These are phyloP conservation scores for Paraphysoderma sedebokerense DNA, from an alignment of 371 early-diverging fungal genomes.

Conservation along the genomic window DNA sequence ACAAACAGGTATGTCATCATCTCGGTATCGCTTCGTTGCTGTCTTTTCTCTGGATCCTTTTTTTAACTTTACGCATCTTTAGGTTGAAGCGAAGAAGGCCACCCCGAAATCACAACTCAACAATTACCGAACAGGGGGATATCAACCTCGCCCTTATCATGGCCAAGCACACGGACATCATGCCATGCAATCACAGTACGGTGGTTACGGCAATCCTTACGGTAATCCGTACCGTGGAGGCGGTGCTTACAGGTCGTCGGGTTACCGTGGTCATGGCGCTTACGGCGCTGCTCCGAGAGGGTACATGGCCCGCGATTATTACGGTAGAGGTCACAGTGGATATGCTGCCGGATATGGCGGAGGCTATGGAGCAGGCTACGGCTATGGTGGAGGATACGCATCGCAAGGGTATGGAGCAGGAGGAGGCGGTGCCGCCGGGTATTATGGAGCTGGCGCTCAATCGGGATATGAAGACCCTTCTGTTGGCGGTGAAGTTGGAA, in stretches of 20 bases:
- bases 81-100: conserved; percentile 49
- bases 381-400: conserved; percentile 10
- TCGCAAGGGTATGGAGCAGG: conserved; percentile 4
- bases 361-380: conserved; percentile 10
- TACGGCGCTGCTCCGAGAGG: conserved; percentile 11
- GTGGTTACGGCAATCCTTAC: conserved; percentile 6
- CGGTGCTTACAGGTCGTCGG: conserved; percentile 5
- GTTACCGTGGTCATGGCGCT: conserved; percentile 11
- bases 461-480: no score
- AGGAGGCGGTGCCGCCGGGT: background rate
- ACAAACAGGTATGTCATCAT: conserved; percentile 27
- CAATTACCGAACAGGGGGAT: conserved; percentile 25
- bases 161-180: conserved; percentile 15
- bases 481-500: no score
- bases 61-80: background rate
- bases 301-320: conserved; percentile 5
- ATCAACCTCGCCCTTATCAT: conserved; percentile 31
- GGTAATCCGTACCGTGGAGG: conserved; percentile 7
- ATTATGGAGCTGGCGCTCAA: conserved; percentile 11
- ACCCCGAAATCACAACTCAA: no score
- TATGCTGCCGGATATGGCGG: conserved; percentile 11
- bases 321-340: no score
- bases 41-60: background rate
- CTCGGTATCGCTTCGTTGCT: background rate
- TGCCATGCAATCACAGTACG: conserved; percentile 9